These are phyloP conservation scores for Hyphopichia wangnamkhiaoensis DNA, from an alignment of 1,139 yeast species.

Conservation along the genomic window DNA sequence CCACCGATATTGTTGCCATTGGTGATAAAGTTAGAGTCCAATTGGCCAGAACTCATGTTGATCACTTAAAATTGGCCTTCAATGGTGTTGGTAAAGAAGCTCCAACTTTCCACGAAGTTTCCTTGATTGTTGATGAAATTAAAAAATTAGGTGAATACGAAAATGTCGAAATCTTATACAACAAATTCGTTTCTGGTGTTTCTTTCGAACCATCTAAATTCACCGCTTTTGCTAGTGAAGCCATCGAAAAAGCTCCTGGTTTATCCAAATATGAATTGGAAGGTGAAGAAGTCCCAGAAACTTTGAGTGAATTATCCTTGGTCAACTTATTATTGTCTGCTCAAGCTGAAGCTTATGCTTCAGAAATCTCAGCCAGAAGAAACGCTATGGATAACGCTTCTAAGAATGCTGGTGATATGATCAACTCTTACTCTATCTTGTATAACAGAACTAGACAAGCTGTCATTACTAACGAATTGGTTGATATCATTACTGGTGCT, in stretches of 20 bases:
- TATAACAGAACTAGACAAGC: conserved; percentile 99
- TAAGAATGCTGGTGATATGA: conserved; percentile 99
- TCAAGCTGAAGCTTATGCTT: conserved; percentile 97
- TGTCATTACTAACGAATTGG: conserved; percentile 98
- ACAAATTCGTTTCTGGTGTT: conserved; percentile 84
- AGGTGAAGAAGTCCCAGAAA: conserved; percentile 62
- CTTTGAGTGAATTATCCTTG: conserved; percentile 81
- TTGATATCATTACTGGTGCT: conserved; percentile 99
- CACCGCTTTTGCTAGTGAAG: conserved; percentile 66
- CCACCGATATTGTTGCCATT: conserved; percentile 79
- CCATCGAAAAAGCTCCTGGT: conserved; percentile 86
- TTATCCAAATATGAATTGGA: conserved; percentile 82
- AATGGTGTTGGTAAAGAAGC: conserved; percentile 95
- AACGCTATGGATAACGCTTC: conserved; percentile 99
- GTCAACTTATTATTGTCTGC: conserved; percentile 91
- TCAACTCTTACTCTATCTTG: conserved; percentile 89
- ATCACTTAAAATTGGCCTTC: conserved; percentile 71
- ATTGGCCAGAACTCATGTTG: conserved; percentile 78
- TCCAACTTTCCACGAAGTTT: conserved; percentile 89
- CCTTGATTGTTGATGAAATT: conserved; percentile 86
- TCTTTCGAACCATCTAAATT: conserved; percentile 82
- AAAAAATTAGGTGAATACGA: conserved; percentile 68
- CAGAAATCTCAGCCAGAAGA: conserved; percentile 98
- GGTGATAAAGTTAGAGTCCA: conserved; percentile 96
- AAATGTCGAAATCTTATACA: conserved; percentile 79